These are phyloP conservation scores for Dictyostelium citrinum DNA, from an alignment of 78 protist genomes.

Conservation along the genomic window DNA sequence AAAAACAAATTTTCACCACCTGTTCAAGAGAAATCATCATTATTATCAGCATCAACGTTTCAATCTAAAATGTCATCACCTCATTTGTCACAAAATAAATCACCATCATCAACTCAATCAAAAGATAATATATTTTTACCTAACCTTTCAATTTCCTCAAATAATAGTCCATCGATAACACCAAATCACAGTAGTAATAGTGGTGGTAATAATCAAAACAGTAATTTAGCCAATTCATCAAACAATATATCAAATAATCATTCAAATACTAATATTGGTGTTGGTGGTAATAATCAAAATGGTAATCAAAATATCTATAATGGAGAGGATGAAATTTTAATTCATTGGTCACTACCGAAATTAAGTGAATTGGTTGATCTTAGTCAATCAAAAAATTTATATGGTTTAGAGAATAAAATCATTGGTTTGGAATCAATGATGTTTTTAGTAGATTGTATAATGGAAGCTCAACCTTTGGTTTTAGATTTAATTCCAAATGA, in stretches of 20 bases:
- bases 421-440: constrained; percentile 77
- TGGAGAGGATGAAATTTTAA: constrained; percentile 42
- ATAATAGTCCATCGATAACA: not conserved
- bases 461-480: constrained; percentile 67
- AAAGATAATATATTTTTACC: constrained; percentile 5
- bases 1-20: constrained; percentile 30
- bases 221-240: not conserved
- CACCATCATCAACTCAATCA: not conserved
- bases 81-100: constrained; percentile 31
- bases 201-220: not conserved
- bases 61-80: constrained; percentile 50
- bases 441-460: constrained; percentile 66
- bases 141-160: not conserved
- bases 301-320: not conserved
- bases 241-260: too few relatives aligned
- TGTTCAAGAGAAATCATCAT: constrained; percentile 5
- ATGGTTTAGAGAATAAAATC: constrained; percentile 44
- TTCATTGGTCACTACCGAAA: constrained; percentile 61
- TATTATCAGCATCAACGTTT: constrained; percentile 8
- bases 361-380: constrained; percentile 21
- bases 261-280: not conserved
- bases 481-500: constrained; percentile 53
- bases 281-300: not conserved
- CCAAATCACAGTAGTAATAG: not conserved
- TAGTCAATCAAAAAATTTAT: not conserved